Evolutionary conservation across 2,329 filamentous ascomycete species (phyloP), one percentile per base, ranked within the genome.

Genomic region (Cladosporium sp.): DNA sequence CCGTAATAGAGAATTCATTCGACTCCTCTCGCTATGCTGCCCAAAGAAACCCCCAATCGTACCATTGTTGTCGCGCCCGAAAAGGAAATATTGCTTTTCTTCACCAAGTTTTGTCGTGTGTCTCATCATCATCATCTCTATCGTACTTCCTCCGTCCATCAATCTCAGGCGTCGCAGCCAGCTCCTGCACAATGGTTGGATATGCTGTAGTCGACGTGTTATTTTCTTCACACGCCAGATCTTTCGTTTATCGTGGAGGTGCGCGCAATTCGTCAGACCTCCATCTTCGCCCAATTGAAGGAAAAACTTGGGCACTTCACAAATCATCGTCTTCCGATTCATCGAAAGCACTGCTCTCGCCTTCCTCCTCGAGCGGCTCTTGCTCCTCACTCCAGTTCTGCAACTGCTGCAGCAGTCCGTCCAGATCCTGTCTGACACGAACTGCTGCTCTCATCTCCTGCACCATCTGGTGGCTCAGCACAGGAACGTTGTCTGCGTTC

Each of bases 331-430:
- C 52, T 17, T 55, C 52, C 12, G 52, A 36, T 11, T 55, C 52
- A 6, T 55, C 52, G 22, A 45, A 55, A 22, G 52, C 52, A 37
- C 52, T 55, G 20, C 52, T 55, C 7, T 55, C 52, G 14, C 39
- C 52, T 36, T 55, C 52, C 7, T 55, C 52, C 39, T 45, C 52
- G 9, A 55, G 14, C 40, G 20, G 39, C 28, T 55, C 52, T 17
- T 42, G 38, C 17, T 30, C 39, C 3, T 45, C 39, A 12, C 12
- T 17, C 25, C 30, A 45, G 14, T 14, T 36, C 7, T 37, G 30
- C 47, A 50, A 14, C 3, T 50, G 20, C 19, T 36, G 25, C 30
- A 45, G 17, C 39, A 45, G 17, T 5, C n/a, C 22, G 20, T 25
- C 15, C 3, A 61, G 42, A 14, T 20, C 36, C 19, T 14, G 20